Evolutionary conservation across 352 stramenopile genomes (phyloP).

Genomic region (Thraustochytrium striatum): DNA sequence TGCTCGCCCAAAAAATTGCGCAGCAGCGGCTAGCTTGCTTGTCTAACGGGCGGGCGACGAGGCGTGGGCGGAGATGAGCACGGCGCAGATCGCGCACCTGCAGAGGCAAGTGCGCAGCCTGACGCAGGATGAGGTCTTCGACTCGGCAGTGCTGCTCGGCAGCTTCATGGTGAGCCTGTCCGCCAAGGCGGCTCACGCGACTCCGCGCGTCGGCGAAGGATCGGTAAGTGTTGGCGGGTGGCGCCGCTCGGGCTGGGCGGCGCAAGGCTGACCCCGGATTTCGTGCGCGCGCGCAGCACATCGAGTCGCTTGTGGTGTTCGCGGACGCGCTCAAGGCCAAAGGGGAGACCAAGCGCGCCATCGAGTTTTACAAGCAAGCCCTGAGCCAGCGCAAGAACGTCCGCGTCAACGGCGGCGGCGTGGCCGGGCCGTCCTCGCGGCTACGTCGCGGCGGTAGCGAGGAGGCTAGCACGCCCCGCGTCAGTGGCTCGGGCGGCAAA

Average conservation of each 20-base stretch:
- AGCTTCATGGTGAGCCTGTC: constrained; percentile 36
- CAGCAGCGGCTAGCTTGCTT: too few species aligned
- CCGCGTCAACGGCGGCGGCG: not conserved
- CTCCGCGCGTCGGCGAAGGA: not conserved
- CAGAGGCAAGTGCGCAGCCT: constrained; percentile 24
- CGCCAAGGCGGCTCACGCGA: not conserved
- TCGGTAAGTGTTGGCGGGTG: not conserved
- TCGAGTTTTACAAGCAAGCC: constrained; percentile 37
- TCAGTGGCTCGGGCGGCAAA: too few species aligned
- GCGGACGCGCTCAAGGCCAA: constrained; percentile 36
- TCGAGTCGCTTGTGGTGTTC: constrained; percentile 29
- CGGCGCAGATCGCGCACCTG: not conserved
- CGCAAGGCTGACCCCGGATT: not conserved
- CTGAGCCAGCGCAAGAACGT: not conserved
- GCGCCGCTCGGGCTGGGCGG: not conserved
- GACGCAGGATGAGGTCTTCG: not conserved
- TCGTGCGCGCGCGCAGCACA: not conserved
- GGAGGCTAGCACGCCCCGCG: too few species aligned
- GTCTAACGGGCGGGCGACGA: too few species aligned
- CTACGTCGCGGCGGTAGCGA: not conserved
- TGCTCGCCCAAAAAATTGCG: too few species aligned
- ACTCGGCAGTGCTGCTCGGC: constrained; percentile 9
- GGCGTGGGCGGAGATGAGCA: not conserved
- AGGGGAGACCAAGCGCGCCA: constrained; percentile 19
- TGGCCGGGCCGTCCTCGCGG: not conserved